A percentile compares a stretch with the other conserved stretches of the same genome.
Conservation (phyloP, 2,329 filamentous ascomycete genomes). For the Mycosphaerella arachidis region DNA sequence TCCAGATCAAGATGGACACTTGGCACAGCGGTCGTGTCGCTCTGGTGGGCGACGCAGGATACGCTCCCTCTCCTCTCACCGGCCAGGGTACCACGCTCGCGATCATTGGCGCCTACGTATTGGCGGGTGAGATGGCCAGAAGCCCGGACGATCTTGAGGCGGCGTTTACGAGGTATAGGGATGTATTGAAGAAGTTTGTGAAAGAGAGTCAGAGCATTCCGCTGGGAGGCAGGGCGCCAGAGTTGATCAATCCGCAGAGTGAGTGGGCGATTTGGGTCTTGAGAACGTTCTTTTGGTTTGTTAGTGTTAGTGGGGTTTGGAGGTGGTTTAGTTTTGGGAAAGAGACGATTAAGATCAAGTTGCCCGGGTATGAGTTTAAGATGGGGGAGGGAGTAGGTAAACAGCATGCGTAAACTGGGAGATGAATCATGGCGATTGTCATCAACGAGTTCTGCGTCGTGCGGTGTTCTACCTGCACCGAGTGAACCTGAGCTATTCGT, state of each 20-base stretch:
- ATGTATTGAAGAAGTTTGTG: conserved; percentile 20
- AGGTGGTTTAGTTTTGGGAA: background rate
- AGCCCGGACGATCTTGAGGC: conserved; percentile 10
- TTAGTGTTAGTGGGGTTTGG: background rate
- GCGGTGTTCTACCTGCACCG: background rate
- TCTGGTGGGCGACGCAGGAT: conserved; percentile 39
- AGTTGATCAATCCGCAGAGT: conserved; percentile 23
- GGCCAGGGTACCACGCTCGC: conserved; percentile 34
- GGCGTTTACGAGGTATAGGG: conserved; percentile 24
- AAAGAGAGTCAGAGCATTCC: conserved; percentile 28
- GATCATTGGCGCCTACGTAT: conserved; percentile 37
- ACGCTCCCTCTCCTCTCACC: conserved; percentile 34
- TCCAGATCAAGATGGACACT: conserved; percentile 35
- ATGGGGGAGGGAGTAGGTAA: background rate
- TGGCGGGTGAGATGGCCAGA: conserved; percentile 24
- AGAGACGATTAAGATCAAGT: background rate
- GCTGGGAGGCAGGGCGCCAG: conserved; percentile 22
- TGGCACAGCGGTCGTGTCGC: conserved; percentile 35
- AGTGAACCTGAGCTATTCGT: too few relatives aligned
- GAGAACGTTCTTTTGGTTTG: conserved; percentile 4
- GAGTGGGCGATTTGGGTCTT: conserved; percentile 24
- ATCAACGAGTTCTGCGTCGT: background rate
- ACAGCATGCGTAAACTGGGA: background rate
- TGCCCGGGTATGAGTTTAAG: background rate
- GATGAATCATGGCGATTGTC: background rate